Base-by-base conservation (phyloP, 176 grass and related monocot species). In the Lolium multiflorum region DNA sequence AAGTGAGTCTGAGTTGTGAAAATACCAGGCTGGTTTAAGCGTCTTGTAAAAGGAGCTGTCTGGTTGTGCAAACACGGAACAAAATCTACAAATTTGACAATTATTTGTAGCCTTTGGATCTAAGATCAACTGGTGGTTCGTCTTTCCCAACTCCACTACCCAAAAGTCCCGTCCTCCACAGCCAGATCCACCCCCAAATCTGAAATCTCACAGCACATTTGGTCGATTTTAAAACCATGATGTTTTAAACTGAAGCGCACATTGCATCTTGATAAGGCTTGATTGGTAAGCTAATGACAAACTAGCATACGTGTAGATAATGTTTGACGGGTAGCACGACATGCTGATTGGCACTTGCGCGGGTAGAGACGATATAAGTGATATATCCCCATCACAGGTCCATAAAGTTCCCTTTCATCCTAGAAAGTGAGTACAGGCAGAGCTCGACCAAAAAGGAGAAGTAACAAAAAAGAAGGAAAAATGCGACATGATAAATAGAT, bases 351-450 rank as follows among this genome's bases (percentile, higher is more conserved):
- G 68, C 26, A 37, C 7, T 38, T 69, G 65, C 16, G 15, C 4
- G 1, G 48, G 71, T 76, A 38, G 75, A 66, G 31, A 46, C 15
- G n/a, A 64, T 63, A 39, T 16, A 59, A 28, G 28, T 28, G 28
- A 28, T 28, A 81, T 6, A 76, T 76, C 69, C 78, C 66, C 47
- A 80, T 81, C 85, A 43, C n/a, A 55, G 56, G n/a, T 57, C 4
- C n/a, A 38, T 35, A 58, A 87, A 82, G 60, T 5, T 15, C 47
- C 31, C 66, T 87, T 55, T 26, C 56, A 3, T 5, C 14, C 28
- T 17, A 55, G 59, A 88, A 68, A 68, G 82, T 76, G 58, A 37
- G 56, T 82, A 25, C 6, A 7, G 62, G 46, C 43, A 64, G 74
- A 81, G 61, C 51, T 22, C 3, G 4, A 41, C 28, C 28, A 28